A percentile compares a stretch with the other conserved stretches of the same genome.
Evolutionary conservation across 1,284 basidiomycete genomes (phyloP).

Genomic region (Ganoderma lingzhi): DNA sequence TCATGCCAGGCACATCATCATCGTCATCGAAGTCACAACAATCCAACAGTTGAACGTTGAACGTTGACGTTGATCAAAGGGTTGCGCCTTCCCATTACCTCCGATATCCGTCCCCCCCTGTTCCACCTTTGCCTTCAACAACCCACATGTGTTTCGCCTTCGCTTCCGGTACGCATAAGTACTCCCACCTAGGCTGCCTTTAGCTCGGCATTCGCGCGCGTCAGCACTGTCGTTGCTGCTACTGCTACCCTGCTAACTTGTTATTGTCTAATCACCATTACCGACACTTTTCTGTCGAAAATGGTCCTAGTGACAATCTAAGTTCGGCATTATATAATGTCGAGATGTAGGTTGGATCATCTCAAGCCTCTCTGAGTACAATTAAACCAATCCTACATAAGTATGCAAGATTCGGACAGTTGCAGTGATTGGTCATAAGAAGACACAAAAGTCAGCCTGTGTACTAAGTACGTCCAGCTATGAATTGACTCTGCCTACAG

Average conservation of each 20-base stretch:
- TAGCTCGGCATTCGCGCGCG: not conserved
- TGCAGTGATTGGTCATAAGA: not conserved
- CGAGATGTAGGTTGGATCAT: too few species aligned
- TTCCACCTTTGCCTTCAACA: not conserved
- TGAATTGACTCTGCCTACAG: too few species aligned
- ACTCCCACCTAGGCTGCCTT: not conserved
- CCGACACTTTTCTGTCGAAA: too few species aligned
- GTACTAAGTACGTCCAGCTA: too few species aligned
- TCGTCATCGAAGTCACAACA: not conserved
- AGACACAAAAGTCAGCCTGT: too few species aligned
- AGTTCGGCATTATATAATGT: too few species aligned
- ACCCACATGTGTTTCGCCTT: not conserved
- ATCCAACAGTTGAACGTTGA: not conserved
- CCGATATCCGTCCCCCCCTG: not conserved
- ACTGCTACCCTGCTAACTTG: not conserved
- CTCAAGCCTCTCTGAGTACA: too few species aligned
- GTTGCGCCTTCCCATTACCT: not conserved
- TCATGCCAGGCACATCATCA: too few species aligned
- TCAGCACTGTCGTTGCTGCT: not conserved
- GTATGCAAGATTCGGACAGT: not conserved
- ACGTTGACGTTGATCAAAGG: not conserved
- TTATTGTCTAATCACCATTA: not conserved
- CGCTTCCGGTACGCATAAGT: not conserved
- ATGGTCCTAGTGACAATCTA: too few species aligned
- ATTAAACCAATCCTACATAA: too few species aligned